Percentiles rank a stretch among this genome's conserved stretches.
Conservation (phyloP, 192 early-diverging fungal species). For the Ramicandelaber brevisporus region DNA sequence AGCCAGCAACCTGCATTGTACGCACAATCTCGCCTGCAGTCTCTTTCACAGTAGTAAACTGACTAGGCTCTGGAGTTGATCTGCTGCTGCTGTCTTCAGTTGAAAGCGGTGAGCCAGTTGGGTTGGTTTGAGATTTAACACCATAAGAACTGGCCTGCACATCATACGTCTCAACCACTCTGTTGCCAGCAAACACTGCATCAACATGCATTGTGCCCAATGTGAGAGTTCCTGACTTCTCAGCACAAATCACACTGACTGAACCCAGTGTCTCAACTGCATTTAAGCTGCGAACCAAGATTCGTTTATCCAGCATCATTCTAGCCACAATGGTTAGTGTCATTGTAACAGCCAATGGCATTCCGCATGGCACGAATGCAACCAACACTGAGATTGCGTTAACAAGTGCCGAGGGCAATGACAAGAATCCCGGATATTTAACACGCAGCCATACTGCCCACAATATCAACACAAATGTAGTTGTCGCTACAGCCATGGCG, state of each 20-base stretch:
- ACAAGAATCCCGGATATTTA: conserved; percentile 75
- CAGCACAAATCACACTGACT: conserved; percentile 85
- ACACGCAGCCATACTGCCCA: conserved; percentile 79
- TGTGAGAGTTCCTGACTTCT: conserved; percentile 92
- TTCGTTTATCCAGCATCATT: conserved; percentile 68
- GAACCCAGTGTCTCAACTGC: conserved; percentile 84
- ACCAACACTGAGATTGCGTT: conserved; percentile 59
- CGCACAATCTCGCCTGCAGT: too few species aligned
- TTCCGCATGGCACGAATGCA: conserved; percentile 92
- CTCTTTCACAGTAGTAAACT: too few species aligned
- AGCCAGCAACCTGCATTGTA: too few species aligned
- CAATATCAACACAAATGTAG: conserved; percentile 39
- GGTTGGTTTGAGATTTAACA: conserved; percentile 7
- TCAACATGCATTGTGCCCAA: conserved; percentile 88
- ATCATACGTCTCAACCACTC: conserved; percentile 14
- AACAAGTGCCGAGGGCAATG: conserved; percentile 14
- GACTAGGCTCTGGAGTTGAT: conserved; percentile 41
- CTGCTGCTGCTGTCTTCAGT: conserved; percentile 75
- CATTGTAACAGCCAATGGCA: conserved; percentile 92
- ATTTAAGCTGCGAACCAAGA: conserved; percentile 84
- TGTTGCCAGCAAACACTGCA: conserved; percentile 39
- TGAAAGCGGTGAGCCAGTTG: conserved; percentile 15
- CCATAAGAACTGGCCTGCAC: conserved; percentile 5
- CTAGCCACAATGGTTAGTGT: conserved; percentile 77
- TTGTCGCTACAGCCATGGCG: too few species aligned